phyloP scores from a whole-genome alignment of 768 basidiomycete genomes.

The Fistulinella prunicolor region DNA sequence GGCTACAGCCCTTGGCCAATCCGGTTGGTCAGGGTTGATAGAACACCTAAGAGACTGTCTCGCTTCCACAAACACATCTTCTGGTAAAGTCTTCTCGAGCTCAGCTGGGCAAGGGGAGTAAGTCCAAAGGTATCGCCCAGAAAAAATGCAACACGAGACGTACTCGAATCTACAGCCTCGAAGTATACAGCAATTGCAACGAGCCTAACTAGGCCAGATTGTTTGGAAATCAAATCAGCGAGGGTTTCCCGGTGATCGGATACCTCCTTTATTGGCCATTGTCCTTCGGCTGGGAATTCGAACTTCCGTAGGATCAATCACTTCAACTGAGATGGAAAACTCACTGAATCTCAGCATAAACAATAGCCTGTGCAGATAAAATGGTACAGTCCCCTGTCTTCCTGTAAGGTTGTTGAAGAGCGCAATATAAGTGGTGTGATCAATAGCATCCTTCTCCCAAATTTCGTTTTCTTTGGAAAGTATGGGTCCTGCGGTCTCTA shows the following conservation, averaged over 20 bases:
- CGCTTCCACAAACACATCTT: constrained; percentile 7
- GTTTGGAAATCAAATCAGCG: constrained; percentile 2
- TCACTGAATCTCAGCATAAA: constrained; percentile 20
- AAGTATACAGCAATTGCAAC: constrained; percentile 15
- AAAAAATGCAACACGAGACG: neutral
- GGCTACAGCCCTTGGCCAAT: constrained; percentile 17
- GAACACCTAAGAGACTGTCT: constrained; percentile 1
- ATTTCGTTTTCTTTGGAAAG: constrained; percentile 2
- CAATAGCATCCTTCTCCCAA: constrained; percentile 18
- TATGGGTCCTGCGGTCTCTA: constrained; percentile 7
- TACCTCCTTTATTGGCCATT: neutral
- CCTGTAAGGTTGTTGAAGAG: constrained; percentile 12
- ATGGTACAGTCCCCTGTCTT: constrained; percentile 7
- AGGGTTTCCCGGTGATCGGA: constrained; percentile 4
- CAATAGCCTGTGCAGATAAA: constrained; percentile 15
- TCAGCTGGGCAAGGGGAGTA: neutral
- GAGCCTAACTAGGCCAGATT: constrained; percentile 8
- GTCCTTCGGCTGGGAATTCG: constrained; percentile 8
- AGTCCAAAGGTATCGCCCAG: neutral
- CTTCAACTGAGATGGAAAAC: neutral
- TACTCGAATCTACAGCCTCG: constrained; percentile 9
- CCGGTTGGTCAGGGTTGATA: constrained; percentile 6
- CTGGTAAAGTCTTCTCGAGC: neutral
- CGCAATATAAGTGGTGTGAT: constrained; percentile 4
- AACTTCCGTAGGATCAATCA: neutral